Base-by-base conservation (phyloP, 2,329 filamentous ascomycete species). In the Cladosporium sp. region DNA sequence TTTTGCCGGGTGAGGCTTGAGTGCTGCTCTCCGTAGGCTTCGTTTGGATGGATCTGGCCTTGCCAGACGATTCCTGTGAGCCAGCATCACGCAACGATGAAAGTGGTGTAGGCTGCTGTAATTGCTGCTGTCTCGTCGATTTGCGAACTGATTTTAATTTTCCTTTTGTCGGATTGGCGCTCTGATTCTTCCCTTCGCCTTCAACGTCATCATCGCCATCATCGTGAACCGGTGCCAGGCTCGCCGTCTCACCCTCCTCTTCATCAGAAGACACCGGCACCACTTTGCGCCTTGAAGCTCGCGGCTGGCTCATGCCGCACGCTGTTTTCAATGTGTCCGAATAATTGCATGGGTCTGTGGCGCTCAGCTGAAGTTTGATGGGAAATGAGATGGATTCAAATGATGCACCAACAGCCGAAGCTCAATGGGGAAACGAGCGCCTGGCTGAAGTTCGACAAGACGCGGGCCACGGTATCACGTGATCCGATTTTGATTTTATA, bases 271-370 rank as follows among this genome's bases (percentile, higher is more conserved):
- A 59, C 4, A 58, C 38, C n/a, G 55, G 43, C 12, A 63, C 56
- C 40, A 56, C 57, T 46, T 57, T 62, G 16, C 58, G 55, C 36
- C 61, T 56, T 16, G 57, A 56, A 27, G 55, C 56, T 43, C 63
- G 63, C 53, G 58, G 57, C 56, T 59, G 56, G 42, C 55, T 58
- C 64, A 67, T 67, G 33, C 53, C 60, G 58, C 57, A 30, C 15
- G 40, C 22, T 43, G 25, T 30, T 7, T n/a, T 38, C 33, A 46
- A 9, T 9, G 6, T 2, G n/a, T 4, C 13, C 11, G n/a, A 30
- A 2, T 7, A 18, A n/a, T n/a, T 38, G 43, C 43, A 38, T 46
- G 33, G 11, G 16, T 15, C n/a, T 25, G 42, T 15, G 12, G 20
- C 16, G 16, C 35, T 20, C 22, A 38, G 13, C 29, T 46, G 32